A percentile compares a stretch with the other conserved stretches of the same genome.
These are phyloP conservation scores for Trichoderma parareesei DNA, from an alignment of 495 filamentous ascomycete genomes.

Conservation along the genomic window DNA sequence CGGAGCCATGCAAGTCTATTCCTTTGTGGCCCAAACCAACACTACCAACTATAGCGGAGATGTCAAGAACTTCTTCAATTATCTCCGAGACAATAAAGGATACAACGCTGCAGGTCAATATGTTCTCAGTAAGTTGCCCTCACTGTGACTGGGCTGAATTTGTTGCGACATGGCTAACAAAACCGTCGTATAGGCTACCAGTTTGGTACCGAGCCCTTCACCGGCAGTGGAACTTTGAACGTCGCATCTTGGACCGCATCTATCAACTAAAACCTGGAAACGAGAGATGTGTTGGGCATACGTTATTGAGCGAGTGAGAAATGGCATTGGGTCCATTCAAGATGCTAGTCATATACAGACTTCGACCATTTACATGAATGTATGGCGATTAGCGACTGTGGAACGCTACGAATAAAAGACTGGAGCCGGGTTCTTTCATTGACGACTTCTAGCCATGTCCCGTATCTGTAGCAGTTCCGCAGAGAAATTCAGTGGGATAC, in stretches of 20 bases:
- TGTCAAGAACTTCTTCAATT: conserved; percentile 38
- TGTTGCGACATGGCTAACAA: conserved; percentile 10
- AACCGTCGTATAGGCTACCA: conserved; percentile 24
- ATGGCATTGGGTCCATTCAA: not conserved
- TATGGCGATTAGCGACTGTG: not conserved
- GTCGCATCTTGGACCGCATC: not conserved
- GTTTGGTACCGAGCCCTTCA: conserved; percentile 39
- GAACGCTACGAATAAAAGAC: too few species aligned
- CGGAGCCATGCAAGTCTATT: conserved; percentile 35
- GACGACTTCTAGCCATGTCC: not conserved
- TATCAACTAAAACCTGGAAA: not conserved
- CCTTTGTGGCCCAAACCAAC: conserved; percentile 29
- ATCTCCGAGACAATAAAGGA: conserved; percentile 26
- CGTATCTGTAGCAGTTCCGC: not conserved
- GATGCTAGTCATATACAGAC: not conserved
- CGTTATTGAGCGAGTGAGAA: too few species aligned
- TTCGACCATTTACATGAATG: not conserved
- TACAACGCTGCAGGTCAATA: conserved; percentile 35
- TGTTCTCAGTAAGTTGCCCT: conserved; percentile 33
- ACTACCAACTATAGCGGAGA: conserved; percentile 17
- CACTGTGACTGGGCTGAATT: not conserved
- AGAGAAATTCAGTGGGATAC: too few species aligned
- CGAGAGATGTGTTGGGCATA: not conserved
- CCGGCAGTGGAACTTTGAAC: not conserved
- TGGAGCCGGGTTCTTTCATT: too few species aligned